Base-by-base conservation (phyloP, 768 basidiomycete genomes). In the Suillus lakei region DNA sequence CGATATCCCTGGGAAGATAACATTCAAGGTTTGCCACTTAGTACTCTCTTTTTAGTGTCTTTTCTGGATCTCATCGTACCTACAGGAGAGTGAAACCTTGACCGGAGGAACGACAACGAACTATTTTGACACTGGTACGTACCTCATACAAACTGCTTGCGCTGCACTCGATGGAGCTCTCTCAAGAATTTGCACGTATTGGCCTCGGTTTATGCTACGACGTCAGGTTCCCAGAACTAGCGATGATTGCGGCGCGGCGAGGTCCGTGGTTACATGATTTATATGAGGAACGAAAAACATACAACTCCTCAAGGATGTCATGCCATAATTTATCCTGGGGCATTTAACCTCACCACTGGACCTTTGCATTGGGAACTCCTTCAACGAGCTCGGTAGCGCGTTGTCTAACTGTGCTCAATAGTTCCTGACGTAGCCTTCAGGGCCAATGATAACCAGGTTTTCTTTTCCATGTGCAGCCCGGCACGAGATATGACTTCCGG, bases 171-270 rank as follows among this genome's bases (percentile, higher is more conserved):
- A 62, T 41, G 48, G 63, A 54, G n/a, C 26, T 18, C 64, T 30
- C 30, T 30, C 7, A 71, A 96, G 95, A 91, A n/a, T 98, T 98
- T 75, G 98, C 96, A n/a, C 91, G 95, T 61, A 89, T 99, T 67
- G 98, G 97, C 10, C 83, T 99, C 28, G 97, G 96, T 0, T 95
- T 99, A 66, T 99, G 97, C 76, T 99, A 98, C 73, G 97, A 99
- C 73, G 85, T 98, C 30, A 88, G 95, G 43, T 96, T 96, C 83
- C 96, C 97, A 0, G 98, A 99, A 78, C 82, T 97, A 72, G 90
- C 96, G 5, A 93, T 92, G 88, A 91, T 93, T 60, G 88, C 92
- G 51, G 95, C 97, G 44, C 88, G 97, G 54, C 81, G 88, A 85
- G 96, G 95, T 89, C 55, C 41, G 82, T 26, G 10, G 15, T 54